Evolutionary conservation across 1,284 basidiomycete species (phyloP).

Genomic region (Cryptococcus floricola): DNA sequence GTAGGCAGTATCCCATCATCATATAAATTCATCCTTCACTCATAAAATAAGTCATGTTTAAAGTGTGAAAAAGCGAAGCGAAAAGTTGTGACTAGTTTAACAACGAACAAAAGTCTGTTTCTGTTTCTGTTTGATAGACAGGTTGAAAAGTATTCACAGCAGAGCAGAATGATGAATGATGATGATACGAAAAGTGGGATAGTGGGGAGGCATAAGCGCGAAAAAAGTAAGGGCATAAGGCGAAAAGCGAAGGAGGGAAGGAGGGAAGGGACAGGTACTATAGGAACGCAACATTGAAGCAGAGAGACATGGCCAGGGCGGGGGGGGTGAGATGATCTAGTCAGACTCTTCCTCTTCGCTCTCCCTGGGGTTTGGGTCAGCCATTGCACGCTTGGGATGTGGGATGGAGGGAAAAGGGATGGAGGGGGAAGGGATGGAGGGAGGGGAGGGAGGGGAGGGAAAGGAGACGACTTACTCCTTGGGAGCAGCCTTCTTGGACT

Average conservation of each 20-base stretch:
- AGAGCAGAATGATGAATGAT: no score
- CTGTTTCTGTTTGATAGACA: no score
- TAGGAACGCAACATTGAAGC: background rate
- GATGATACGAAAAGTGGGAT: no score
- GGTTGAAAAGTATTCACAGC: no score
- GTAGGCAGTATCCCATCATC: no score
- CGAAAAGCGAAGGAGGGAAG: background rate
- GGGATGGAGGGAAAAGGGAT: background rate
- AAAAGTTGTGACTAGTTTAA: no score
- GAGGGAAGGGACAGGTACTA: background rate
- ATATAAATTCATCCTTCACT: no score
- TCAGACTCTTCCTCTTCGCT: background rate
- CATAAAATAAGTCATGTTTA: no score
- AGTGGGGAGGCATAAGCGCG: background rate
- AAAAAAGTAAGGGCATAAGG: background rate
- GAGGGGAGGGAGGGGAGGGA: background rate
- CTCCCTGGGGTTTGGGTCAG: background rate
- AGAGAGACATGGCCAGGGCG: background rate
- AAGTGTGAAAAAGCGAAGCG: no score
- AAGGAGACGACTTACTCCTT: conserved; percentile 6
- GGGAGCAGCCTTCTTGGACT: conserved; percentile 13
- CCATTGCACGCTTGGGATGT: no score
- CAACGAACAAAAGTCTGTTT: no score
- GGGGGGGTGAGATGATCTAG: background rate
- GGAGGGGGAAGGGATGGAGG: background rate